These are phyloP conservation scores for Cerioporus squamosus DNA, from an alignment of 1,284 basidiomycete species.

Conservation along the genomic window DNA sequence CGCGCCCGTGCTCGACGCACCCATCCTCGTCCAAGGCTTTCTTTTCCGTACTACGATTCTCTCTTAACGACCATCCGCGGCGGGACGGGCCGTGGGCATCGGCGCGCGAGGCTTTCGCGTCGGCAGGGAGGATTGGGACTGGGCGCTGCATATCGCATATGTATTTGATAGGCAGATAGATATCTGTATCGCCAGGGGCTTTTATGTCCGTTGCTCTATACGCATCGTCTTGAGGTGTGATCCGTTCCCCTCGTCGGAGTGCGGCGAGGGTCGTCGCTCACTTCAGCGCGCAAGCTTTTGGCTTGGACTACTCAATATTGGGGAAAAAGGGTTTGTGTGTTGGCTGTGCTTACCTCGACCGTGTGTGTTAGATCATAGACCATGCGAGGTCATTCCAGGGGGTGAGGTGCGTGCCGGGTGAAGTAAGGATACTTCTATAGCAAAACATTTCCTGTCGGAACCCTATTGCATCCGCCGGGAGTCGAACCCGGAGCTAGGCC, in stretches of 20 bases:
- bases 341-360: no score
- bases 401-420: no score
- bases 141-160: constrained; percentile 13
- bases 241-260: no score
- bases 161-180: constrained; percentile 20
- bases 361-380: no score
- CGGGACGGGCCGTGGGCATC: constrained; percentile 10
- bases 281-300: no score
- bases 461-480: constrained; percentile 56
- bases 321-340: no score
- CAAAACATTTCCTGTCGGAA: no score
- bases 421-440: no score
- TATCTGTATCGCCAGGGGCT: constrained; percentile 16
- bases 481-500: constrained; percentile 63
- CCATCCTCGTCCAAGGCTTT: constrained; percentile 11
- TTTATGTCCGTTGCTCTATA: not conserved
- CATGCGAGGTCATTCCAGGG: no score
- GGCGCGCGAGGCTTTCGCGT: constrained; percentile 15
- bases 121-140: constrained; percentile 16
- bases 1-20: constrained; percentile 25
- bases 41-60: not conserved
- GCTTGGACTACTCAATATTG: no score
- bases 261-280: no score
- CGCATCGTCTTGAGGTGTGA: not conserved
- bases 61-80: constrained; percentile 12